phyloP scores from a whole-genome alignment of 2,329 filamentous ascomycete species.

The Aureobasidium pullulans region DNA sequence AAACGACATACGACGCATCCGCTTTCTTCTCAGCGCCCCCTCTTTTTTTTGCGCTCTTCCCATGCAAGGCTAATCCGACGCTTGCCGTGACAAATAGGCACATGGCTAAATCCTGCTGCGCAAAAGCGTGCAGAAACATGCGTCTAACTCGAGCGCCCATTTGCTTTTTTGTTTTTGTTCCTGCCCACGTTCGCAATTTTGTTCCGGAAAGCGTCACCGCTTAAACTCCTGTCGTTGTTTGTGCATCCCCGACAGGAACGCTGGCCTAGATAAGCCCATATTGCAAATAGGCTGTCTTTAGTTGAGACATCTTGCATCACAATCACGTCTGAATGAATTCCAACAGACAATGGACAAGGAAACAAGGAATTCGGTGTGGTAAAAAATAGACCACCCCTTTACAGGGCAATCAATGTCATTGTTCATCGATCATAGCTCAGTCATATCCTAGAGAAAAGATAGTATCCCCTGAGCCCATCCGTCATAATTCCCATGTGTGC shows the following conservation, averaged over 20 bases:
- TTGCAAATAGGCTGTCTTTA: no score
- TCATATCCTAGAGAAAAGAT: neutral
- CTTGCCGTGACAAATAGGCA: conserved; percentile 2
- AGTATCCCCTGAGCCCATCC: neutral
- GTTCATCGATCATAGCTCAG: neutral
- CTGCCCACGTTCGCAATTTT: neutral
- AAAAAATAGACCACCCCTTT: neutral
- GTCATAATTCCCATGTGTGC: neutral
- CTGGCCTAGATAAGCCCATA: neutral
- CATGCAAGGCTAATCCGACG: neutral
- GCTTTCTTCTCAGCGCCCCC: neutral
- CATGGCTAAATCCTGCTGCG: no score
- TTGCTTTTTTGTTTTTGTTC: neutral
- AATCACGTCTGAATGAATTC: neutral
- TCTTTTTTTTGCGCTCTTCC: neutral
- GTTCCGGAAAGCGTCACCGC: neutral
- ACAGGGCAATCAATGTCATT: neutral
- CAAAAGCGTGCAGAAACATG: neutral
- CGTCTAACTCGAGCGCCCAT: neutral
- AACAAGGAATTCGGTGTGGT: neutral
- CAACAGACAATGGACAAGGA: neutral
- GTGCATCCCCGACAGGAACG: neutral
- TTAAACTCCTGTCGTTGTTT: neutral
- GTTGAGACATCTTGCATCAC: neutral
- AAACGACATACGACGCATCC: neutral